Evolutionary conservation across 345 rosid genomes (phyloP).

Genomic region (Rhodomyrtus tomentosa): DNA sequence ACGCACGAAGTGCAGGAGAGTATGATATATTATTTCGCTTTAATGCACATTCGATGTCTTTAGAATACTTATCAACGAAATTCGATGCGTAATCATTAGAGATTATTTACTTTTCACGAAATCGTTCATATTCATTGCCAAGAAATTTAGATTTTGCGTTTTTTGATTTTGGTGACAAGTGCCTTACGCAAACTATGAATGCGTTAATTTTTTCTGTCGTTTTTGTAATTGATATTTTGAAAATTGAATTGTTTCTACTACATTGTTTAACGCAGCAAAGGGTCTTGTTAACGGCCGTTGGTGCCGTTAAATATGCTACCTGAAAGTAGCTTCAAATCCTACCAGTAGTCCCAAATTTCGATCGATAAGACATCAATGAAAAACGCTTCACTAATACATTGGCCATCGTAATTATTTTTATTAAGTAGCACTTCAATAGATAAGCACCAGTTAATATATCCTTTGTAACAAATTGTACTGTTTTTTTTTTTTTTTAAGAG

Average conservation of each 20-base stretch:
- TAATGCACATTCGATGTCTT: background rate
- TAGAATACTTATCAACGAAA: background rate
- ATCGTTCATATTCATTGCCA: background rate
- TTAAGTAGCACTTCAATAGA: background rate
- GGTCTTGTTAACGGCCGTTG: accelerated
- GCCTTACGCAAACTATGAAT: background rate
- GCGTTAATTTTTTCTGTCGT: background rate
- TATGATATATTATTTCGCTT: background rate
- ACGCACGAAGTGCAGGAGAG: background rate
- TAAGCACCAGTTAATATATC: background rate
- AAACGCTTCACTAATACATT: too few relatives aligned
- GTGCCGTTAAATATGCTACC: background rate
- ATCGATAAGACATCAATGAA: background rate
- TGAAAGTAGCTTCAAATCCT: background rate
- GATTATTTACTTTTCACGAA: background rate
- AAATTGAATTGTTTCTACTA: background rate
- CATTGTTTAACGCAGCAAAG: background rate
- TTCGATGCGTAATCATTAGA: accelerated
- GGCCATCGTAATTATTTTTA: too few relatives aligned
- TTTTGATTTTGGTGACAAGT: background rate
- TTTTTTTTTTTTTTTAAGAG: too few relatives aligned
- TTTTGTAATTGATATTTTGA: background rate
- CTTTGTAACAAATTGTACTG: too few relatives aligned
- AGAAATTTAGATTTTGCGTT: background rate
- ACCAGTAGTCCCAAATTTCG: background rate